Evolutionary conservation across 495 filamentous ascomycete species (phyloP).

Genomic region (Penicillium nucicola): DNA sequence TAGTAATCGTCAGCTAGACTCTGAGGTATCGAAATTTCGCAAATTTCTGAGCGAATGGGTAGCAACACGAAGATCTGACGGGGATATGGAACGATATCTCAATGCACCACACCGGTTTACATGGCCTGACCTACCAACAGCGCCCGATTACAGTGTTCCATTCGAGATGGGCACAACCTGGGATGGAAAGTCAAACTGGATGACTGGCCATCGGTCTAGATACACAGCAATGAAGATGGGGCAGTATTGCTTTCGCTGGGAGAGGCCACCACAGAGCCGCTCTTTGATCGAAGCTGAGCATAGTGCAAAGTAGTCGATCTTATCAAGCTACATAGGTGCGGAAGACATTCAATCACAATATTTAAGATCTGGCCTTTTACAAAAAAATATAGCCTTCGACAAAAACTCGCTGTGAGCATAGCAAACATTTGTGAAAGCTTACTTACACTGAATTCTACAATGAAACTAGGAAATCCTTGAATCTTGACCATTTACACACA

Average conservation of each 20-base stretch:
- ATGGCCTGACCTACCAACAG: slow-evolving; percentile 18
- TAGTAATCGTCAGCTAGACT: slow-evolving; percentile 18
- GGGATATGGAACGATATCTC: slow-evolving; percentile 17
- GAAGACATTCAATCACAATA: no score
- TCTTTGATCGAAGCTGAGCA: no score
- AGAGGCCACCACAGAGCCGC: no score
- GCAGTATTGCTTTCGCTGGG: slow-evolving; percentile 23
- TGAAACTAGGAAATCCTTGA: no score
- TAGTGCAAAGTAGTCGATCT: no score
- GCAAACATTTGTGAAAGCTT: no score
- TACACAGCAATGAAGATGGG: slow-evolving; percentile 16
- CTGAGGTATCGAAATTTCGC: slow-evolving; percentile 21
- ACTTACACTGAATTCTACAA: no score
- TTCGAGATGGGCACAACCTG: slow-evolving; percentile 13
- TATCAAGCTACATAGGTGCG: no score
- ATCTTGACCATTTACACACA: no score
- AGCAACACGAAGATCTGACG: slow-evolving; percentile 10
- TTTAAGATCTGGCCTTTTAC: no score
- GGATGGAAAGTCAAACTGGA: slow-evolving; percentile 15
- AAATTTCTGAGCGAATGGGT: slow-evolving; percentile 19
- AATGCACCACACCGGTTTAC: slow-evolving; percentile 15
- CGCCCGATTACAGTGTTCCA: slow-evolving; percentile 19
- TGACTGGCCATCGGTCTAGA: slow-evolving; percentile 14
- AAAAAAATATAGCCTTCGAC: no score
- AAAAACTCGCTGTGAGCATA: no score